Conservation (phyloP, 192 early-diverging fungal genomes). For the Gonapodya sp. region DNA sequence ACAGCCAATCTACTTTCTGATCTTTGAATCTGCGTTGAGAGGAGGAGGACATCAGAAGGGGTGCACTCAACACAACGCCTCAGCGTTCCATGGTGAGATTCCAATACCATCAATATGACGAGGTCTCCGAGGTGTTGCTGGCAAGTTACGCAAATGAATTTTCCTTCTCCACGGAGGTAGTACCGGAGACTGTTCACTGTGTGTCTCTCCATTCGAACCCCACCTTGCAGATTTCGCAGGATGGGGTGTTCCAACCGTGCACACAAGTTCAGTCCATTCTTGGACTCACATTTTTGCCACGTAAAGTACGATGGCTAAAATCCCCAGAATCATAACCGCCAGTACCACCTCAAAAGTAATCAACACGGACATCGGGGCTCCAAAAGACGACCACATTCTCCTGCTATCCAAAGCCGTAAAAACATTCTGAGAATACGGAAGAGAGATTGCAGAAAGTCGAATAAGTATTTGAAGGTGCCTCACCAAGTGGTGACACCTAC, state of each 20-base stretch:
- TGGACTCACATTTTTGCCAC: not conserved
- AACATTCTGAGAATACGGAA: no score
- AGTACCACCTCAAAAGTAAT: not conserved
- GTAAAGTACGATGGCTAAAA: not conserved
- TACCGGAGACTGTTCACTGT: no score
- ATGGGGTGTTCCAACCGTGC: no score
- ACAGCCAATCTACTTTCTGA: not conserved
- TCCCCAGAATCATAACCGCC: not conserved
- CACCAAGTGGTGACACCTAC: not conserved
- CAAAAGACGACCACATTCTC: not conserved
- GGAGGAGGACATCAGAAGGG: not conserved
- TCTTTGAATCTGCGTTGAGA: not conserved
- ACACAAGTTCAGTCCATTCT: no score
- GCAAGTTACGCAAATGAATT: no score
- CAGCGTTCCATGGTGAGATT: not conserved
- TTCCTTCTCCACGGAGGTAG: no score
- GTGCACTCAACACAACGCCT: not conserved
- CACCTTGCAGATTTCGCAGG: no score
- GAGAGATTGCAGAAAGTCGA: no score
- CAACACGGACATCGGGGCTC: not conserved
- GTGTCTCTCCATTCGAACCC: no score
- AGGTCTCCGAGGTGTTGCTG: no score
- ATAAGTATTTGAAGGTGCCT: not conserved
- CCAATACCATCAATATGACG: no score
- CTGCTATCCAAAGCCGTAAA: not conserved